Evolutionary conservation across 305 asterid genomes (phyloP).

Genomic region (Euphrasia arctica): DNA sequence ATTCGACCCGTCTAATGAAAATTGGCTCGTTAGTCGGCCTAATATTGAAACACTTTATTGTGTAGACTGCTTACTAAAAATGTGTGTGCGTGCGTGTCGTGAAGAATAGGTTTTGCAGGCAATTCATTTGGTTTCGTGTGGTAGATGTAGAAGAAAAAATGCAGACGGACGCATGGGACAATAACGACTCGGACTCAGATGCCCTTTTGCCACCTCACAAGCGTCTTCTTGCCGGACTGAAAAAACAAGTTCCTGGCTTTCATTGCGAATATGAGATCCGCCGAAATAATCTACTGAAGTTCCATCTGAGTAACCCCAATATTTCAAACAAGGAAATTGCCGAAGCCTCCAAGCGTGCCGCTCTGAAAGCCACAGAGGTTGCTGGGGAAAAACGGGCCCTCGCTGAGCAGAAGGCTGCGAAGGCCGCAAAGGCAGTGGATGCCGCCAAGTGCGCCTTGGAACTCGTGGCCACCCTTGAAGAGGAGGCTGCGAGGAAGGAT

Average conservation of each 20-base stretch:
- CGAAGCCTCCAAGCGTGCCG: slow-evolving; percentile 60
- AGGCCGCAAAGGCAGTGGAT: slow-evolving; percentile 74
- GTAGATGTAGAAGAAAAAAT: slow-evolving; percentile 45
- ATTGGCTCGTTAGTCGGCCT: too few species aligned
- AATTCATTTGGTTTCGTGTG: slow-evolving; percentile 23
- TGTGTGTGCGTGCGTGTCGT: background rate
- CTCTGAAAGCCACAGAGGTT: slow-evolving; percentile 48
- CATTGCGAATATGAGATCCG: slow-evolving; percentile 42
- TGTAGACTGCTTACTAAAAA: slow-evolving; percentile 8
- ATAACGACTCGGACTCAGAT: slow-evolving; percentile 61
- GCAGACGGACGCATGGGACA: slow-evolving; percentile 54
- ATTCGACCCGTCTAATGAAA: too few species aligned
- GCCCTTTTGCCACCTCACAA: slow-evolving; percentile 83
- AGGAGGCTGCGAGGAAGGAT: slow-evolving; percentile 32
- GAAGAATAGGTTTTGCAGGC: slow-evolving; percentile 31
- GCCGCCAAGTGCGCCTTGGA: slow-evolving; percentile 78
- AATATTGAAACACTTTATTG: background rate
- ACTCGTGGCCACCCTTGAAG: slow-evolving; percentile 50
- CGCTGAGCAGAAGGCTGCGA: slow-evolving; percentile 79
- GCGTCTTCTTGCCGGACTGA: slow-evolving; percentile 74
- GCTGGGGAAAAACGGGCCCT: slow-evolving; percentile 68
- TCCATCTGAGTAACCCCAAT: slow-evolving; percentile 43
- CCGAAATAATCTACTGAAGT: slow-evolving; percentile 41
- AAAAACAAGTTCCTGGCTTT: slow-evolving; percentile 57
- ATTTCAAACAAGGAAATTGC: slow-evolving; percentile 55